Conservation (phyloP, 768 basidiomycete species). For the Polyporus arcularius region DNA sequence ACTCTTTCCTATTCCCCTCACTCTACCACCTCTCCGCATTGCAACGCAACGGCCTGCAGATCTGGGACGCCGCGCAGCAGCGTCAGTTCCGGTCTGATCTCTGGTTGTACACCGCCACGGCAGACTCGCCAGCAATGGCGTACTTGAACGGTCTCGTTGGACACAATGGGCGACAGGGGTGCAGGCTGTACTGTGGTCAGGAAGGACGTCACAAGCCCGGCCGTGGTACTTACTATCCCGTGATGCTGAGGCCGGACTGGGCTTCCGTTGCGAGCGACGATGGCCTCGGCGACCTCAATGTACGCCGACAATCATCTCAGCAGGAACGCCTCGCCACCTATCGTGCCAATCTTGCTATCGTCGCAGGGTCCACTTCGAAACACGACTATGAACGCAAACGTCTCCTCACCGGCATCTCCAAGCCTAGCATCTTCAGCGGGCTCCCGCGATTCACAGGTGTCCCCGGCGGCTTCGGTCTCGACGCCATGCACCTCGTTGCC, state of each 20-base stretch:
- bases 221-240: constrained; percentile 37
- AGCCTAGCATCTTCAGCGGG: constrained; percentile 37
- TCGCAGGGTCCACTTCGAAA: too few species aligned
- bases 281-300: too few species aligned
- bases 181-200: constrained; percentile 34
- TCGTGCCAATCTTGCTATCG: too few species aligned
- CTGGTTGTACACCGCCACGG: constrained; percentile 6
- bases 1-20: constrained; percentile 34
- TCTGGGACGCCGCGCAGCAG: constrained; percentile 31
- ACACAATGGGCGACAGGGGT: constrained; percentile 36
- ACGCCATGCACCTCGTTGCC: constrained; percentile 41
- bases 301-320: constrained; percentile 31
- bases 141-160: constrained; percentile 38
- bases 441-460: constrained; percentile 11
- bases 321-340: constrained; percentile 19
- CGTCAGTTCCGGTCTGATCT: constrained; percentile 33
- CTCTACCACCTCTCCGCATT: constrained; percentile 32
- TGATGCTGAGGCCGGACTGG: constrained; percentile 5
- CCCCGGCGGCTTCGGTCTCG: constrained; percentile 27
- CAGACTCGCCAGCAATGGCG: constrained; percentile 15
- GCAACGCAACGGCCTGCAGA: constrained; percentile 26
- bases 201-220: constrained; percentile 31
- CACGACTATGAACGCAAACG: constrained; percentile 30
- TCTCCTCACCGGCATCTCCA: constrained; percentile 35
- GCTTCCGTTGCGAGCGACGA: too few species aligned